Evolutionary conservation across 2,329 filamentous ascomycete genomes (phyloP).

Genomic region (Cryphonectria carpinicola): DNA sequence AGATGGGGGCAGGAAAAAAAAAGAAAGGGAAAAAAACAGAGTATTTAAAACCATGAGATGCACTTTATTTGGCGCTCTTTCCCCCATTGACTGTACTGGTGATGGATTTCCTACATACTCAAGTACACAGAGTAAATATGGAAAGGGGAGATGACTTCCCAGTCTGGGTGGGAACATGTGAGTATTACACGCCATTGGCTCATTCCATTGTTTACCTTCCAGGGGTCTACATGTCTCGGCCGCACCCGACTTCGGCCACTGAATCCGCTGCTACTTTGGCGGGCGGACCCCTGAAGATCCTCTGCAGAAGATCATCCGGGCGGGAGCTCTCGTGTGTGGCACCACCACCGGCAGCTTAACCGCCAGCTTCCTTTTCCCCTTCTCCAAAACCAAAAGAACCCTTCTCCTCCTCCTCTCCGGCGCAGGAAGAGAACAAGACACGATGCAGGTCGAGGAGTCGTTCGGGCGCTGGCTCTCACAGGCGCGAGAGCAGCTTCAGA

Average conservation of each 20-base stretch:
- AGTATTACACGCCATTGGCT: conserved; percentile 21
- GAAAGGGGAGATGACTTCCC: neutral
- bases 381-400: neutral
- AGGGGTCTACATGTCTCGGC: neutral
- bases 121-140: neutral
- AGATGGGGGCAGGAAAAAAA: neutral
- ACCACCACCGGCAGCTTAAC: conserved; percentile 16
- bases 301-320: conserved; percentile 19
- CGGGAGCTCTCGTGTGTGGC: conserved; percentile 25
- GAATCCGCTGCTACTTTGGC: neutral
- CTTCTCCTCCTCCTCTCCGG: neutral
- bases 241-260: neutral
- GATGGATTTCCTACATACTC: neutral
- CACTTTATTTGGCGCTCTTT: no score
- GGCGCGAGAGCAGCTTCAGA: conserved; percentile 22
- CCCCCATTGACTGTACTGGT: no score
- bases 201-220: neutral
- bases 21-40: no score
- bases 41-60: no score
- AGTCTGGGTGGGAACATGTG: neutral
- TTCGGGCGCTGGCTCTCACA: conserved; percentile 25
- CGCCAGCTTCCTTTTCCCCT: neutral
- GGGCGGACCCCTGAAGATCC: conserved; percentile 21
- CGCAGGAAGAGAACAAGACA: neutral
- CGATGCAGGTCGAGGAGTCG: conserved; percentile 20